These are phyloP conservation scores for Blastocystis sp. DNA, from an alignment of 352 stramenopile species.

Conservation along the genomic window DNA sequence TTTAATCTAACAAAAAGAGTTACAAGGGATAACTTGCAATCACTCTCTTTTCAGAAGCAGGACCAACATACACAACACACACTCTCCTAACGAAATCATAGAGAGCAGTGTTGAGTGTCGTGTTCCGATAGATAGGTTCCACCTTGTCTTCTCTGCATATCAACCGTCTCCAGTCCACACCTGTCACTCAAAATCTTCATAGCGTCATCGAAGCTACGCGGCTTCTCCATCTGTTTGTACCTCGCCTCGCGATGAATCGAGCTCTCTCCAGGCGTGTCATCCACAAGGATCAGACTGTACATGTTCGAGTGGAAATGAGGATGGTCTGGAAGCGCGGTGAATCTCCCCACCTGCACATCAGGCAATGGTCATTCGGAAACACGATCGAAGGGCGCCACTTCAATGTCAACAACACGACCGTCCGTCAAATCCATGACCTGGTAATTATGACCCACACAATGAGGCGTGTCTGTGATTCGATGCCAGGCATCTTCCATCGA, in stretches of 20 bases:
- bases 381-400: slow-evolving; percentile 50
- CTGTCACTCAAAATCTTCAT: slow-evolving; percentile 29
- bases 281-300: slow-evolving; percentile 37
- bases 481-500: slow-evolving; percentile 42
- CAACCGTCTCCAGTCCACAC: not conserved
- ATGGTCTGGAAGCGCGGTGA: not conserved
- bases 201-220: slow-evolving; percentile 12
- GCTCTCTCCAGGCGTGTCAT: slow-evolving; percentile 36
- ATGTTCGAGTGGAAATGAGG: slow-evolving; percentile 62
- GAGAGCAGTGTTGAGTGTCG: slow-evolving; percentile 20
- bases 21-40: not conserved
- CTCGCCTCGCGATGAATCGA: slow-evolving; percentile 42
- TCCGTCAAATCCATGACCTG: slow-evolving; percentile 34
- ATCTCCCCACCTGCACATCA: not conserved
- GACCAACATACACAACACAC: not conserved
- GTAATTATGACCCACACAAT: slow-evolving; percentile 62
- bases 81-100: not conserved
- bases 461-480: slow-evolving; percentile 2
- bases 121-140: slow-evolving; percentile 29
- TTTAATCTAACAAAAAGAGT: not conserved
- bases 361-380: not conserved
- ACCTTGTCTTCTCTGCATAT: not conserved
- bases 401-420: not conserved
- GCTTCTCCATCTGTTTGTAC: slow-evolving; percentile 21
- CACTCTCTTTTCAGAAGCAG: not conserved